phyloP scores from a whole-genome alignment of 164 flowering plant genomes.

The Paratinospora sagittata region DNA sequence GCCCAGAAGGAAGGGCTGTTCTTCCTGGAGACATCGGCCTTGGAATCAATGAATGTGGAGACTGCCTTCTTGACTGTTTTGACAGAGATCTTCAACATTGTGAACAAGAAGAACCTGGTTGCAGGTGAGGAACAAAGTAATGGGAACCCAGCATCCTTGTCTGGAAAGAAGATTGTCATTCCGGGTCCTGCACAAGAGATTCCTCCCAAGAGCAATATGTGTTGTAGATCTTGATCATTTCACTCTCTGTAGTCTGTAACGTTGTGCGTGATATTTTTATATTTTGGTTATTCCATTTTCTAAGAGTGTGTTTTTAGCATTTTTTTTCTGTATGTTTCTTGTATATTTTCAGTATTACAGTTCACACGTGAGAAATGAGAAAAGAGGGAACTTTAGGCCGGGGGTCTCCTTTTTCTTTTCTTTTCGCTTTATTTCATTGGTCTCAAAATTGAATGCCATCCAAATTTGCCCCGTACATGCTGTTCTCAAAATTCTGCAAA shows the following conservation, averaged over 20 bases:
- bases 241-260: no score
- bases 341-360: conserved; percentile 4
- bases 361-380: not conserved
- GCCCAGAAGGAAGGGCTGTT: conserved; percentile 26
- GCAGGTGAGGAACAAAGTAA: conserved; percentile 22
- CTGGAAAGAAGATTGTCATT: conserved; percentile 24
- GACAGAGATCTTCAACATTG: conserved; percentile 27
- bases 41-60: conserved; percentile 24
- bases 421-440: not conserved
- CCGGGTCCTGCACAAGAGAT: conserved; percentile 26
- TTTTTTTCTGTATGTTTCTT: not conserved
- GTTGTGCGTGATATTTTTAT: not conserved
- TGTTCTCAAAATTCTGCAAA: not conserved
- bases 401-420: not conserved
- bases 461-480: not conserved
- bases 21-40: conserved; percentile 28
- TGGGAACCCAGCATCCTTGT: conserved; percentile 16
- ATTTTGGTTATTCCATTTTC: conserved; percentile 1
- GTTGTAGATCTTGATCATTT: conserved; percentile 17
- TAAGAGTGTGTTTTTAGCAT: not conserved
- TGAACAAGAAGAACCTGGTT: conserved; percentile 21
- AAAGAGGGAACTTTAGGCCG: not conserved
- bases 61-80: conserved; percentile 21
- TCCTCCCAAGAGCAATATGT: conserved; percentile 20
- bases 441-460: not conserved